A percentile compares a stretch with the other conserved stretches of the same genome.
phyloP scores from a whole-genome alignment of 805 yeast species.

The Starmerella vaccinii region DNA sequence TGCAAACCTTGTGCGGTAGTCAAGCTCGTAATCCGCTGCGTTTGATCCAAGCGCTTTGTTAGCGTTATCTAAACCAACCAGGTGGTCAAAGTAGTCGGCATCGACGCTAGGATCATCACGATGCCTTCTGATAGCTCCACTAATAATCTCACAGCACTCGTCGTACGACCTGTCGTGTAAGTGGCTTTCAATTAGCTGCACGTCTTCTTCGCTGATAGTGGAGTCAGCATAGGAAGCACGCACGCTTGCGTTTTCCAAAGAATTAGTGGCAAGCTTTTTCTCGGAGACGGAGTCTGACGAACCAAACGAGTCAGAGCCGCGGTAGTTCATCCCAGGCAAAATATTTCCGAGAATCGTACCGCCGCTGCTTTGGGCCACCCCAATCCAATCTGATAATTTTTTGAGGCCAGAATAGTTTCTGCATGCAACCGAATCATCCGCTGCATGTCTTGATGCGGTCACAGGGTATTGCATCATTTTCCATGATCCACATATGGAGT shows the following conservation, averaged over 20 bases:
- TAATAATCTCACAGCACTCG: constrained; percentile 36
- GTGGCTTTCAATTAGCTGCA: constrained; percentile 6
- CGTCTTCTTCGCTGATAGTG: neutral
- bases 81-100: constrained; percentile 35
- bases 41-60: constrained; percentile 5
- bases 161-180: constrained; percentile 28
- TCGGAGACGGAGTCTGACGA: neutral
- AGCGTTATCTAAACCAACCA: constrained; percentile 31
- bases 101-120: constrained; percentile 18
- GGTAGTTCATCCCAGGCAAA: neutral
- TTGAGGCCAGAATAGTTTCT: neutral
- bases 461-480: constrained; percentile 6
- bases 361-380: neutral
- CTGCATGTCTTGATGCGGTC: neutral
- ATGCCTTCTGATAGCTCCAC: constrained; percentile 23
- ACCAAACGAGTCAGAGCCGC: neutral
- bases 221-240: constrained; percentile 1
- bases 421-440: neutral
- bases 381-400: neutral
- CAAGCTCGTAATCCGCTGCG: constrained; percentile 22
- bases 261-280: neutral
- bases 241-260: neutral
- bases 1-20: constrained; percentile 29
- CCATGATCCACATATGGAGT: neutral
- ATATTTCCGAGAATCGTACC: neutral